Conservation (phyloP, 495 filamentous ascomycete genomes). For the Poronia punctata region DNA sequence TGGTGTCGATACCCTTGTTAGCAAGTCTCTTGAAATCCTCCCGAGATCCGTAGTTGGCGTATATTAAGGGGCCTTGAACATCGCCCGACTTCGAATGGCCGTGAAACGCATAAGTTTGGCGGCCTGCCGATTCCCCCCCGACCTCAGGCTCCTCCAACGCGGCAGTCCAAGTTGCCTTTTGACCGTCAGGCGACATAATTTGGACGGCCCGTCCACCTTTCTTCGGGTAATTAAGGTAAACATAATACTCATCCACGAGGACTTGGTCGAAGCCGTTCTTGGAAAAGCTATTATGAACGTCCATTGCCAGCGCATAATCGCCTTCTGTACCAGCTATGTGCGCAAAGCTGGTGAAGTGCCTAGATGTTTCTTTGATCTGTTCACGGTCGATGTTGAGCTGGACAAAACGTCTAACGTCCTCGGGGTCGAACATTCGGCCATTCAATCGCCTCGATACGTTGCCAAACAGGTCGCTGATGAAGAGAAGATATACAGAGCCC, state of each 20-base stretch:
- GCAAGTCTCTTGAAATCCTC: conserved; percentile 71
- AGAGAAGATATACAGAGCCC: conserved; percentile 69
- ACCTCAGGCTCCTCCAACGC: conserved; percentile 67
- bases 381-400: conserved; percentile 59
- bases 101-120: conserved; percentile 72
- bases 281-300: conserved; percentile 66
- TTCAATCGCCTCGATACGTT: conserved; percentile 46
- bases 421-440: conserved; percentile 54
- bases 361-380: conserved; percentile 61
- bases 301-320: conserved; percentile 73
- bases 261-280: conserved; percentile 66
- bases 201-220: conserved; percentile 69
- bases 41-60: conserved; percentile 83
- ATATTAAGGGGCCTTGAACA: conserved; percentile 86
- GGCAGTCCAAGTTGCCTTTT: conserved; percentile 69
- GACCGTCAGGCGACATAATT: conserved; percentile 60
- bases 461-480: conserved; percentile 73
- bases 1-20: conserved; percentile 62
- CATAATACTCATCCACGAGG: conserved; percentile 65
- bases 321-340: conserved; percentile 91
- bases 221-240: conserved; percentile 89
- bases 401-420: conserved; percentile 60
- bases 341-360: conserved; percentile 67
- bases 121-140: conserved; percentile 44
- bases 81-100: conserved; percentile 83